A percentile compares a stretch with the other conserved stretches of the same genome.
Evolutionary conservation across 768 basidiomycete genomes (phyloP).

Genomic region (Pisolithus marmoratus): DNA sequence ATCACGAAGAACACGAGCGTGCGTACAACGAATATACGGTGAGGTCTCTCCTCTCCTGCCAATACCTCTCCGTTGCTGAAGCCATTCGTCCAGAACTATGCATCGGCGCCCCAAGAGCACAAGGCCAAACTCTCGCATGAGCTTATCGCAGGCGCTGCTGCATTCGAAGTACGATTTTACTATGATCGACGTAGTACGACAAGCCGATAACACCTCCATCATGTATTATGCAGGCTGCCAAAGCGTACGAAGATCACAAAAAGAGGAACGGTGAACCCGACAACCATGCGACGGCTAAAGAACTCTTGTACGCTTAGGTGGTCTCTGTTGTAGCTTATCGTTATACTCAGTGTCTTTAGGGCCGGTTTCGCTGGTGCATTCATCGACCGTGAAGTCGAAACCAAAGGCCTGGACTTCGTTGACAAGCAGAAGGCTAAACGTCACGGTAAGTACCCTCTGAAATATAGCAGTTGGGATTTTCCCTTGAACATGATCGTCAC

Average conservation of each 20-base stretch:
- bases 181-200: too few relatives aligned
- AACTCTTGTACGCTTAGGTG: constrained; percentile 1
- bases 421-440: neutral
- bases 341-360: neutral
- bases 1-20: too few relatives aligned
- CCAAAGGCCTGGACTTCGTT: constrained; percentile 4
- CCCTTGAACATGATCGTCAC: neutral
- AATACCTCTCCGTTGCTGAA: too few relatives aligned
- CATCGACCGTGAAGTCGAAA: constrained; percentile 8
- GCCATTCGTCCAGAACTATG: too few relatives aligned
- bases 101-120: neutral
- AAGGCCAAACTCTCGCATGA: neutral
- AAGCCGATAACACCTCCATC: too few relatives aligned
- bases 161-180: constrained; percentile 3
- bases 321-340: neutral
- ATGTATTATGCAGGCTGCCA: constrained; percentile 1
- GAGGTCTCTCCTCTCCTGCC: too few relatives aligned
- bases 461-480: neutral
- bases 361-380: constrained; percentile 4
- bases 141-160: constrained; percentile 3
- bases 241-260: constrained; percentile 7
- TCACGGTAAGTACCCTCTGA: neutral
- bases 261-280: constrained; percentile 1
- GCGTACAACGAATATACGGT: too few relatives aligned
- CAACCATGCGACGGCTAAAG: constrained; percentile 7